Evolutionary conservation across 2,329 filamentous ascomycete species (phyloP), one percentile per base, ranked within the genome.

Genomic region (Phaeophleospora eucalypticola): DNA sequence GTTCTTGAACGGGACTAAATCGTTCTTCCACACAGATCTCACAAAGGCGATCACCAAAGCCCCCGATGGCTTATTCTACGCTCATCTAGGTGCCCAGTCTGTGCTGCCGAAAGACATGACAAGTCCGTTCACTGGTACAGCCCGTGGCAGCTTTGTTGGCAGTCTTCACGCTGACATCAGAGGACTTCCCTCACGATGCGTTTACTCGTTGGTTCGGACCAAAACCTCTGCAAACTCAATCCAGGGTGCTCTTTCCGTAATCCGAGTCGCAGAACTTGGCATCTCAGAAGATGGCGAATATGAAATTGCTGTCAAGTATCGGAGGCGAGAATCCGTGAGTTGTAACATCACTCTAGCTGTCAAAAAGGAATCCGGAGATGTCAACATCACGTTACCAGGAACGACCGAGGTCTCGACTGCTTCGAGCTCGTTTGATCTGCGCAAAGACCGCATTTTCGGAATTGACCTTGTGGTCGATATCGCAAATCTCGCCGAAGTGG

Each of bases 1-100:
- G n/a, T n/a, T 52, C 58, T 16, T 63, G 56, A 51, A 48, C 62
- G 2, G 55, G 12, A 29, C 24, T 6, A 29, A 29, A 29, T 29
- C 24, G 12, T 29, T 29, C 24, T 29, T 29, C 24, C 24, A 29
- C 24, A 29, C 24, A 6, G 12, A 29, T 12, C 12, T 29, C 24
- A 6, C 6, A 29, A 6, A 12, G 12, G 24, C 24, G 7, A 29
- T 29, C 24, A 7, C 12, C 24, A 29, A 29, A 12, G 12, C 7
- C 24, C 24, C 24, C 12, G 24, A 29, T 12, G 24, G 24, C 7
- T 7, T 12, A 7, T 29, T 29, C 7, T 29, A 12, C 24, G 24
- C 24, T 7, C 24, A 29, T 29, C 24, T 29, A 7, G 24, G 24
- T 12, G 6, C 24, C 12, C 24, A 29, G 12, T 29, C 24, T 7